These are phyloP conservation scores for Stagonosporopsis tanaceti DNA, from an alignment of 2,329 filamentous ascomycete genomes.

Conservation along the genomic window DNA sequence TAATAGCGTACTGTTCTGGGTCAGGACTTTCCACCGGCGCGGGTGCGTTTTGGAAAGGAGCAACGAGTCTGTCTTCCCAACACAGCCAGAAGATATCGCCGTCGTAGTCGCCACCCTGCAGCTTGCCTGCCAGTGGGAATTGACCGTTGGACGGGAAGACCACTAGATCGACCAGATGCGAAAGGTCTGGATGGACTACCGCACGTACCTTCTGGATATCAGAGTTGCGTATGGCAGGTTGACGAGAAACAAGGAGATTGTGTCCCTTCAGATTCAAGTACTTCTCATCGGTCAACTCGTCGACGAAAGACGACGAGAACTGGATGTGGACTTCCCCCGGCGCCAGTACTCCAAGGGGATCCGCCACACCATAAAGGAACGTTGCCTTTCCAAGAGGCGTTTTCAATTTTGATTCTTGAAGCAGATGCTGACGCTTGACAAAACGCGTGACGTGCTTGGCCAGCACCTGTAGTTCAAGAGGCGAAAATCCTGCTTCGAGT, in stretches of 20 bases:
- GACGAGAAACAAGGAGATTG: conserved; percentile 72
- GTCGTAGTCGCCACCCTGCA: conserved; percentile 84
- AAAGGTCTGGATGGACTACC: conserved; percentile 64
- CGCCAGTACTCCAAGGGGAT: conserved; percentile 67
- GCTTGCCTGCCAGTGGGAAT: conserved; percentile 70
- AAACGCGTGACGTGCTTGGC: conserved; percentile 58
- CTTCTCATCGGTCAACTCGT: conserved; percentile 61
- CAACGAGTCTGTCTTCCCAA: conserved; percentile 72
- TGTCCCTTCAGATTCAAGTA: conserved; percentile 63
- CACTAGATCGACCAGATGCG: conserved; percentile 77
- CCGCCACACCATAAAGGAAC: conserved; percentile 71
- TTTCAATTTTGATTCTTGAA: conserved; percentile 64
- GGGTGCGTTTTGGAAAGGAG: conserved; percentile 70
- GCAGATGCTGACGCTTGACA: conserved; percentile 62
- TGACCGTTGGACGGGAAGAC: conserved; percentile 74
- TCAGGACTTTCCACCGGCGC: conserved; percentile 58
- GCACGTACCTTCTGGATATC: conserved; percentile 72
- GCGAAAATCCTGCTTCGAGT: conserved; percentile 63
- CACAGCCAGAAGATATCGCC: conserved; percentile 81
- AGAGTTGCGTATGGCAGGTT: conserved; percentile 72
- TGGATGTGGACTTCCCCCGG: conserved; percentile 73
- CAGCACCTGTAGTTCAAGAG: conserved; percentile 58
- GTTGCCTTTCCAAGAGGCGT: conserved; percentile 69
- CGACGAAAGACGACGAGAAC: conserved; percentile 69
- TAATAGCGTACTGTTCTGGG: conserved; percentile 59